A percentile compares a stretch with the other conserved stretches of the same genome.
Evolutionary conservation across 192 early-diverging fungal genomes (phyloP).

Genomic region (Fimicolochytrium jonesii): DNA sequence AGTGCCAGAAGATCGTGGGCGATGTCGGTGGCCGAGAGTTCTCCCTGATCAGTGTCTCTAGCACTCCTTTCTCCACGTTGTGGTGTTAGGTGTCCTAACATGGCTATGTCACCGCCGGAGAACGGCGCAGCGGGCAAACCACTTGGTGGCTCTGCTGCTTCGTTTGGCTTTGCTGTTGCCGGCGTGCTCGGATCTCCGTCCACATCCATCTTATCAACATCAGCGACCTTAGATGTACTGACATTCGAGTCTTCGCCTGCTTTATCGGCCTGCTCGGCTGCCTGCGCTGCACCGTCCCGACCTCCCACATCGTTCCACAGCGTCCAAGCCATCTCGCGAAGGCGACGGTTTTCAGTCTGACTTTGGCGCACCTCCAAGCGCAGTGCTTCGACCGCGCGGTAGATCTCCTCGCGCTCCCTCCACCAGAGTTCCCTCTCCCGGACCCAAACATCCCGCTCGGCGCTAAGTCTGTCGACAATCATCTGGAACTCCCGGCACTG

Average conservation of each 20-base stretch:
- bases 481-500: slow-evolving; percentile 16
- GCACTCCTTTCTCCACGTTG: too few relatives aligned
- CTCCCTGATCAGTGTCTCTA: too few relatives aligned
- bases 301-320: slow-evolving; percentile 25
- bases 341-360: slow-evolving; percentile 10
- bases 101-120: too few relatives aligned
- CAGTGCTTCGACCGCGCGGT: slow-evolving; percentile 12
- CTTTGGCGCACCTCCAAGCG: slow-evolving; percentile 10
- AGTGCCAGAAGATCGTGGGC: slow-evolving; percentile 25
- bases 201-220: too few relatives aligned
- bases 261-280: background rate
- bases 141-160: too few relatives aligned
- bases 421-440: slow-evolving; percentile 23
- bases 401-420: slow-evolving; percentile 22
- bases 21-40: slow-evolving; percentile 25
- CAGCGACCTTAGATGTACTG: too few relatives aligned
- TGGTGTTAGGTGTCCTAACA: too few relatives aligned
- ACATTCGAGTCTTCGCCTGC: background rate
- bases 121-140: too few relatives aligned
- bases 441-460: slow-evolving; percentile 19
- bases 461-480: slow-evolving; percentile 17
- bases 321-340: slow-evolving; percentile 20
- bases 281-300: background rate
- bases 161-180: too few relatives aligned
- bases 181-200: too few relatives aligned